Evolutionary conservation across 768 basidiomycete genomes (phyloP).

Genomic region (Saitozyma podzolica): DNA sequence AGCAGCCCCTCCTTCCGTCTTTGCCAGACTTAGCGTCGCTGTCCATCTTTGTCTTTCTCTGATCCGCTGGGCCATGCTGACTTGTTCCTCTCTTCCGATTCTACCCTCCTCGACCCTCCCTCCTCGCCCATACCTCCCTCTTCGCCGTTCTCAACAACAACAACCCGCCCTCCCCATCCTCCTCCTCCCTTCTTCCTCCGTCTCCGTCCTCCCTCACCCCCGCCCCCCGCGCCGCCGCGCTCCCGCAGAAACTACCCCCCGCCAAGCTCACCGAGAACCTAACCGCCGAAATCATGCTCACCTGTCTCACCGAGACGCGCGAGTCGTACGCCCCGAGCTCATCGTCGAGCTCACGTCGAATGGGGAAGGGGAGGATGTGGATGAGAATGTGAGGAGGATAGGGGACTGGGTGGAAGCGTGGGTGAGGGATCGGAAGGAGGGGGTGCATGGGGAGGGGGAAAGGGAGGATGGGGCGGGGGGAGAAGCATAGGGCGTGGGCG

Average conservation of each 20-base stretch:
- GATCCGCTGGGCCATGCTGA: background rate
- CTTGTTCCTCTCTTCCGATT: background rate
- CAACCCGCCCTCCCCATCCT: background rate
- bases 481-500: background rate
- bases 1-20: no score
- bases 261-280: constrained; percentile 99
- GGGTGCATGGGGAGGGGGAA: constrained; percentile 24
- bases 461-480: background rate
- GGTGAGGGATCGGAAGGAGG: constrained; percentile 53
- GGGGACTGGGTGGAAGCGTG: constrained; percentile 84
- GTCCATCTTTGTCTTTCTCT: no score
- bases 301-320: constrained; percentile 82
- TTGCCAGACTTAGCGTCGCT: no score
- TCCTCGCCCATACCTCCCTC: background rate
- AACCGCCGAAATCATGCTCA: constrained; percentile 96
- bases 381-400: constrained; percentile 81
- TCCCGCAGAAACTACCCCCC: constrained; percentile 71
- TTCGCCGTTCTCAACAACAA: background rate
- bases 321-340: constrained; percentile 82
- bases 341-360: constrained; percentile 76
- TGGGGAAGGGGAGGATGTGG: constrained; percentile 69
- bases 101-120: no score
- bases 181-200: background rate
- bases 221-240: background rate
- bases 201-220: background rate